A percentile compares a stretch with the other conserved stretches of the same genome.
Conservation (phyloP, 164 flowering plant species). For the Berberis thunbergii region DNA sequence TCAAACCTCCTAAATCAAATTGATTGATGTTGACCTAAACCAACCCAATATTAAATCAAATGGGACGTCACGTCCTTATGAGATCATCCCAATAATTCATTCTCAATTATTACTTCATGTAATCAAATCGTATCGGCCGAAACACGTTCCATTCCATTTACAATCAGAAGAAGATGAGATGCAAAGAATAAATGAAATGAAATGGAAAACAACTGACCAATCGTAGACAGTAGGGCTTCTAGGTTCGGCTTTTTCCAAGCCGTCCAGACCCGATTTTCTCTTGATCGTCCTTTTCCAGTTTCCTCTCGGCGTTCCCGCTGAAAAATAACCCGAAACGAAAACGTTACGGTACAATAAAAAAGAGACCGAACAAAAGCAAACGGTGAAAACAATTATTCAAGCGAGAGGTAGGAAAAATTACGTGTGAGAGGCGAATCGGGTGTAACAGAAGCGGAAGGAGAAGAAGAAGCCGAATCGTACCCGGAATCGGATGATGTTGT, state of each 20-base stretch:
- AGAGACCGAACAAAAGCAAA: too few relatives aligned
- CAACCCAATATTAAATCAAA: too few relatives aligned
- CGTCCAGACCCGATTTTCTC: constrained; percentile 32
- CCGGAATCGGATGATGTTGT: constrained; percentile 12
- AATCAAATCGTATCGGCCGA: too few relatives aligned
- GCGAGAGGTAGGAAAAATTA: constrained; percentile 4
- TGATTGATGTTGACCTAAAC: too few relatives aligned
- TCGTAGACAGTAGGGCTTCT: constrained; percentile 52
- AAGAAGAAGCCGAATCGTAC: constrained; percentile 34
- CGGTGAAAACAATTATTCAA: too few relatives aligned
- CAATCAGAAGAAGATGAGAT: too few relatives aligned
- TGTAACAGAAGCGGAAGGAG: constrained; percentile 20
- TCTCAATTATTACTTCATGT: too few relatives aligned
- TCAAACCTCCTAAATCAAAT: too few relatives aligned
- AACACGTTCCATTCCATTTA: too few relatives aligned
- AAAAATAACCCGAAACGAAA: background rate
- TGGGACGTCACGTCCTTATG: too few relatives aligned
- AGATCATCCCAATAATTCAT: too few relatives aligned
- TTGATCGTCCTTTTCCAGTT: constrained; percentile 12
- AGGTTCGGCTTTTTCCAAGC: constrained; percentile 32
- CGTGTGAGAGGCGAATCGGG: constrained; percentile 54
- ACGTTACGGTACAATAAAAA: background rate
- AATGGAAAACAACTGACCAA: constrained; percentile 28
- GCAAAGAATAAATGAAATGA: background rate
- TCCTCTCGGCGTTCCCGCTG: constrained; percentile 40